A percentile compares a stretch with the other conserved stretches of the same genome.
phyloP scores from a whole-genome alignment of 2,329 filamentous ascomycete species.

The Penicillium sp. region DNA sequence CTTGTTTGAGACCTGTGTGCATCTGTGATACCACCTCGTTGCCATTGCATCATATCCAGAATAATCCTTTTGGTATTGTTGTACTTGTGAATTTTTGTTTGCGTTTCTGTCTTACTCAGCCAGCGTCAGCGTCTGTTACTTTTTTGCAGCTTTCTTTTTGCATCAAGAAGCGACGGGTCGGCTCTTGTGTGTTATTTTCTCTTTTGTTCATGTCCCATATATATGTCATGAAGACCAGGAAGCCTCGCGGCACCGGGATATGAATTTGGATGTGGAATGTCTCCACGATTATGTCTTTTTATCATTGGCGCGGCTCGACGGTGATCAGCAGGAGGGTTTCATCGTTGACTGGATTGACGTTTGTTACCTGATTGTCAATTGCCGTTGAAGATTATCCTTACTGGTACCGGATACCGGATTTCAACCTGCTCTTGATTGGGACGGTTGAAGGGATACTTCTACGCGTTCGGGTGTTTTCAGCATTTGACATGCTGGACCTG shows the following conservation, averaged over 20 bases:
- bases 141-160: conserved; percentile 38
- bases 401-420: conserved; percentile 42
- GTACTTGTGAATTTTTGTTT: conserved; percentile 42
- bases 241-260: conserved; percentile 51
- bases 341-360: conserved; percentile 21
- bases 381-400: conserved; percentile 36
- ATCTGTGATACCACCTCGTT: conserved; percentile 41
- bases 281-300: conserved; percentile 32
- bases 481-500: conserved; percentile 24
- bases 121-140: conserved; percentile 49
- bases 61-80: conserved; percentile 32
- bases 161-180: conserved; percentile 50
- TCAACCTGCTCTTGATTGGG: conserved; percentile 16
- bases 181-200: conserved; percentile 42
- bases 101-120: conserved; percentile 41
- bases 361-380: conserved; percentile 10
- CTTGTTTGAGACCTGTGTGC: conserved; percentile 44
- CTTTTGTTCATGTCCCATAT: conserved; percentile 41
- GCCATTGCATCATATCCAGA: conserved; percentile 35
- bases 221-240: conserved; percentile 50
- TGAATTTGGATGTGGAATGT: conserved; percentile 43
- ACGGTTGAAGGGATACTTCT: conserved; percentile 17
- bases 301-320: conserved; percentile 29
- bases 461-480: conserved; percentile 22
- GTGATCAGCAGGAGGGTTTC: not conserved